Evolutionary conservation across 1,139 yeast genomes (phyloP), one percentile per base, ranked within the genome.

Genomic region (Insectozyma bohioensis): DNA sequence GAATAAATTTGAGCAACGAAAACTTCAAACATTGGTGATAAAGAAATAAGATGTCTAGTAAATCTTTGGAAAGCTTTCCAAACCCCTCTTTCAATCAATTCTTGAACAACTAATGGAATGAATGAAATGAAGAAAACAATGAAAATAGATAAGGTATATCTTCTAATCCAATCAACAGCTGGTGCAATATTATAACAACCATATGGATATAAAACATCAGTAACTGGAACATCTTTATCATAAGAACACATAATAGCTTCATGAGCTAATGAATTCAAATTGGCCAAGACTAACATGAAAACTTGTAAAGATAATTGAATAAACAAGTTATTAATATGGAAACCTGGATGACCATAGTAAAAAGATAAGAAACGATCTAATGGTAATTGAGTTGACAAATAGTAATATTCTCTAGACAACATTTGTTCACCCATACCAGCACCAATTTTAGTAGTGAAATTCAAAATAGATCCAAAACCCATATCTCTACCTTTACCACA

Each of bases 341-440:
- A 92, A 79, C 98, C 98, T 50, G 97, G 95, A 61, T 92, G 98
- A 41, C 97, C 98, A 62, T 88, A 92, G 75, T 85, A 92, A 78
- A 92, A 92, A 12, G 97, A 87, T 58, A 92, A 75, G 82, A 92
- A 92, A 64, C 98, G 85, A 63, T 92, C 98, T 51, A 92, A 72
- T 38, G 97, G 98, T 52, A 92, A 78, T 66, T 92, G 98, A 42
- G 98, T 92, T 51, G 97, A 96, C 61, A 92, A 73, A 65, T 92
- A 92, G 68, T 90, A 92, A 71, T 92, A 92, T 67, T 92, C 98
- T 72, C 98, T 85, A 38, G 97, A 88, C 58, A 92, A 74, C 94
- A 92, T 90, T 68, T 92, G 98, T 68, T 92, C 98, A 69, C 98
- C 98, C 98, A 92, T 92, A 85, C 98, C 98, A 55, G 97, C 95